Base-by-base conservation (phyloP, 768 basidiomycete genomes). In the Lentinula sp. region DNA sequence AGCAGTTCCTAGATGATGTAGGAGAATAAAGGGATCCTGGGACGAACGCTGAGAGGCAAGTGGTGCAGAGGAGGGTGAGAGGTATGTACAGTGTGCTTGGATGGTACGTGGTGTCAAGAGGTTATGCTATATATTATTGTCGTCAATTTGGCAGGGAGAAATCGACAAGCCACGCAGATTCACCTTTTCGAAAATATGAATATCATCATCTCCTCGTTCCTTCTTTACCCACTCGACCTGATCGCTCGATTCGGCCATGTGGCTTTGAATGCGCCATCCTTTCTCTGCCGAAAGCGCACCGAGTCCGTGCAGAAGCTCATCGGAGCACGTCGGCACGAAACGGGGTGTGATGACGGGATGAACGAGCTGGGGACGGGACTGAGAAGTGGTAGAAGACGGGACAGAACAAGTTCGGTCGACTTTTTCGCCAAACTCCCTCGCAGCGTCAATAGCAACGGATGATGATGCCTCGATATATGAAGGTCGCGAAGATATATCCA, bases 21-120 rank as follows among this genome's bases (percentile, higher is more conserved):
- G 74, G 16, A 76, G 79, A 0, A 74, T 43, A 10, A 56, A 56
- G 1, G 40, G 39, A 11, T 32, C 5, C 1, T 8, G 10, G 28
- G 39, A 56, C 3, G 55, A 31, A 37, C 8, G 10, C 18, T 21
- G 55, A 43, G 7, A n/a, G 11, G 18, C 6, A n/a, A 4, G 55
- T 15, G 39, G 69, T 10, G 93, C 76, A 37, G 84, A 78, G 0
- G 78, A 70, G 0, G 70, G 57, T n/a, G 74, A 69, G 35, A 94
- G 79, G 72, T 88, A 93, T 1, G 94, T 96, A 74, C 93, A 95
- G 70, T 95, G 94, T 0, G 93, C 93, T 76, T 93, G 91, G 11
- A 95, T 71, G 0, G 91, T 88, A 13, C 80, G 80, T 1, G 77
- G 67, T 1, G 84, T 87, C 52, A 93, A 73, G 4, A 94, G 78